Evolutionary conservation across 805 yeast species (phyloP), one percentile per base, ranked within the genome.

Genomic region (Yamadazyma nakazawae): DNA sequence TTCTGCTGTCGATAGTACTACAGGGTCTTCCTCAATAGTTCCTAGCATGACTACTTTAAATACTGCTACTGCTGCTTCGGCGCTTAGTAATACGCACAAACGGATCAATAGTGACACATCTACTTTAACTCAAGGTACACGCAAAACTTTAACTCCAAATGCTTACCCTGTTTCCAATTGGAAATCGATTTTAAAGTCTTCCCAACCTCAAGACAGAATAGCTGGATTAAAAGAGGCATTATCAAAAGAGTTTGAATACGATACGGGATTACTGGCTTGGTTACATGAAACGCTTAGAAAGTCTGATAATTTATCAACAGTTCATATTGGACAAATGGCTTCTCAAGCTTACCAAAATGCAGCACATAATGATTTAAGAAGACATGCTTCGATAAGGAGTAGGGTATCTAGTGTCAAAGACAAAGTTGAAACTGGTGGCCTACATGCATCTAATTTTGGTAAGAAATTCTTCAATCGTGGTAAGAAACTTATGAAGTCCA

Each of bases 291-390:
- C 73, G 54, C 69, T 68, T 62, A 74, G 52, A 58, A 70, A 54
- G 56, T 63, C 66, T 1, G 66, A 62, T 40, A 57, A 54, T 28
- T 54, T 64, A 9, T 59, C 67, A n/a, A 65, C 54, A 47, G 71
- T 70, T 24, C 76, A 64, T 48, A 68, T 76, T 42, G 82, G 82
- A 0, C 72, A 71, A 16, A 76, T 81, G 50, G 90, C 85, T 2
- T 68, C 77, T 26, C 80, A 76, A 45, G 89, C 88, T 1, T 84
- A 82, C 60, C 81, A 79, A 34, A 81, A 82, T 55, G 85, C 87
- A 1, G 71, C 79, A 6, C 79, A 79, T 54, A 75, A 70, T 51
- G 80, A 80, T 43, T 66, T 75, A 46, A 75, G 79, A 51, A 66
- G 84, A 56, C 74, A 72, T 46, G 70, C 69, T 45, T 74, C 78